Percentiles rank a stretch among this genome's conserved stretches.
Conservation (phyloP, 208 protist genomes). For the Polymyxa betae region DNA sequence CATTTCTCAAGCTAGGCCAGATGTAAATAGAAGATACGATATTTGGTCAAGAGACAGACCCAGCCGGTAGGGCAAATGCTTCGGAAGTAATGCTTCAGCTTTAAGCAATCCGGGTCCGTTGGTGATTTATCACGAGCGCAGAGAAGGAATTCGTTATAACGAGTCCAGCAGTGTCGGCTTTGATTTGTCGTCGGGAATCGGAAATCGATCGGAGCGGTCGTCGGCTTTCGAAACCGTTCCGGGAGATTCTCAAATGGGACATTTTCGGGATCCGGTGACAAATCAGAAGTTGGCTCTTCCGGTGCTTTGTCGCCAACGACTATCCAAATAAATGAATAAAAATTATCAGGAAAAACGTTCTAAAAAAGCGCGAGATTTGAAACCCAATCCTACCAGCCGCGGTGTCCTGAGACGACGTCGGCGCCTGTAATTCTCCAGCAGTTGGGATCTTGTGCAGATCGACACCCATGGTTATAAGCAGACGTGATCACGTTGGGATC, state of each 20-base stretch:
- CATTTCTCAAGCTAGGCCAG: neutral
- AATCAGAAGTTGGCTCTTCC: neutral
- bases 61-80: slow-evolving; percentile 21
- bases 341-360: too few relatives aligned
- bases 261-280: neutral
- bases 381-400: too few relatives aligned
- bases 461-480: neutral
- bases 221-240: slow-evolving; percentile 35
- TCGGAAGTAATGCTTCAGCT: neutral
- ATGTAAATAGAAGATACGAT: neutral
- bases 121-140: neutral
- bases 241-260: neutral
- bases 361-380: too few relatives aligned
- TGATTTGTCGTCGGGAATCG: slow-evolving; percentile 52
- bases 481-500: too few relatives aligned
- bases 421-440: neutral
- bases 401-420: neutral
- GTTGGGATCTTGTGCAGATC: neutral
- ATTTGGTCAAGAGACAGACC: neutral
- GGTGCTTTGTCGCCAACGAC: too few relatives aligned
- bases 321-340: too few relatives aligned
- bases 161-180: slow-evolving; percentile 29
- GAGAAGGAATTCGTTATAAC: slow-evolving; percentile 39
- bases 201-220: neutral
- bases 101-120: neutral